Base-by-base conservation (phyloP, 305 asterid genomes). In the Caryopteris hybrid region DNA sequence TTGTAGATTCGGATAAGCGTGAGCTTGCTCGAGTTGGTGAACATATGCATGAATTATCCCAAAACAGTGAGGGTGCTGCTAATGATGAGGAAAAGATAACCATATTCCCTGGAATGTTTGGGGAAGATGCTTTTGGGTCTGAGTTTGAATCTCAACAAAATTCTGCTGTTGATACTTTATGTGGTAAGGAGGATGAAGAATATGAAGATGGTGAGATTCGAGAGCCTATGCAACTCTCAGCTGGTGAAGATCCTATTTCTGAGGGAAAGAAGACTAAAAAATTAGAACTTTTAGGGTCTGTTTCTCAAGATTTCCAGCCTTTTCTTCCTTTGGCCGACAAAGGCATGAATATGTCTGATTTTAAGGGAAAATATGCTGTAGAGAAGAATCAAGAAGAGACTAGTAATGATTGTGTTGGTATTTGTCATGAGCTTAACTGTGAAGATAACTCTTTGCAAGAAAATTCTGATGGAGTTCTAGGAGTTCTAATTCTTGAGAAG, bases 201-300 rank as follows among this genome's bases (percentile, higher is more conserved):
- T 84, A 68, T 68, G 98, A 92, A 85, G 97, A 92, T 55, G 98
- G 98, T 50, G 97, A 92, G 78, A 80, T 92, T 65, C 86, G 91
- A 76, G 96, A 86, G 68, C 80, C 87, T 33, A 16, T 67, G 12
- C 76, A 60, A 52, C 76, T 42, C 56, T 73, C 79, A 54, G 68
- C 66, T 10, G 62, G 41, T 50, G 86, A 76, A 71, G 78, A 76
- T 29, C 70, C 60, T 31, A 18, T 64, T 69, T 70, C 31, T 46
- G 78, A 61, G 48, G 85, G 48, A 62, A 53, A 69, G 73, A 72
- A 71, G 45, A 70, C 51, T 25, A 81, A 68, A 6, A 71, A 64
- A 41, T 20, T 43, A 18, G 71, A 64, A 59, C 74, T 61, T 59
- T 69, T 17, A 66, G 78, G 51, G 8, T 36, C 46, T 58, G 80